Percentiles rank a stretch among this genome's conserved stretches.
Evolutionary conservation across 2,329 filamentous ascomycete species (phyloP).

Genomic region (Whalleya microplaca): DNA sequence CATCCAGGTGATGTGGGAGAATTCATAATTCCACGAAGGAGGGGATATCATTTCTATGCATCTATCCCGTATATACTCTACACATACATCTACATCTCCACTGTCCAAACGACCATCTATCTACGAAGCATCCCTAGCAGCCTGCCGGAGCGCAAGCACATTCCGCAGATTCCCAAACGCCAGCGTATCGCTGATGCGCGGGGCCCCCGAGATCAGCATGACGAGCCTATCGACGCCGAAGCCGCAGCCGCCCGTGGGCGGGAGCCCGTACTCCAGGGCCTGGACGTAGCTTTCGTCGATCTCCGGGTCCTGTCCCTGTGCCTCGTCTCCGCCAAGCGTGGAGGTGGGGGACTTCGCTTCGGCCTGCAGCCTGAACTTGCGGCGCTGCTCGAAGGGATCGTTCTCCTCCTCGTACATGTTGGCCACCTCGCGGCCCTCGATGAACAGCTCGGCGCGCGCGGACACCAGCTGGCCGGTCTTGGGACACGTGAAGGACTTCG

Average conservation of each 20-base stretch:
- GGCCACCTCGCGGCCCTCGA: constrained; percentile 78
- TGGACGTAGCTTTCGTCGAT: constrained; percentile 83
- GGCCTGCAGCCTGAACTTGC: constrained; percentile 71
- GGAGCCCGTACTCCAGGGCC: constrained; percentile 84
- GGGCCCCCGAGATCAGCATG: constrained; percentile 84
- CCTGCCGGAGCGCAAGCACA: constrained; percentile 57
- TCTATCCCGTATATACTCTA: background rate
- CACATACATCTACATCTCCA: background rate
- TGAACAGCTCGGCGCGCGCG: constrained; percentile 83
- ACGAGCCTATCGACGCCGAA: constrained; percentile 88
- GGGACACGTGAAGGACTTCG: constrained; percentile 81
- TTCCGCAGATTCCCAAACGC: constrained; percentile 84
- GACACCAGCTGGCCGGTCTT: constrained; percentile 72
- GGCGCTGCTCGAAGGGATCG: constrained; percentile 80
- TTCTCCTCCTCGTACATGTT: constrained; percentile 99
- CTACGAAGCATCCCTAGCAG: constrained; percentile 17
- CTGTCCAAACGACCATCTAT: no score
- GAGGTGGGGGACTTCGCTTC: no score
- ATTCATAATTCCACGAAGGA: background rate
- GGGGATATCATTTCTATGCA: background rate
- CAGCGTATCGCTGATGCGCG: constrained; percentile 82
- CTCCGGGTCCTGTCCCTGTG: constrained; percentile 32
- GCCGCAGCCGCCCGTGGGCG: constrained; percentile 97
- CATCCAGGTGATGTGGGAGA: no score
- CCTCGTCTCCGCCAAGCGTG: no score